Evolutionary conservation across 2,329 filamentous ascomycete genomes (phyloP).

Genomic region (Penicillium brasilianum): DNA sequence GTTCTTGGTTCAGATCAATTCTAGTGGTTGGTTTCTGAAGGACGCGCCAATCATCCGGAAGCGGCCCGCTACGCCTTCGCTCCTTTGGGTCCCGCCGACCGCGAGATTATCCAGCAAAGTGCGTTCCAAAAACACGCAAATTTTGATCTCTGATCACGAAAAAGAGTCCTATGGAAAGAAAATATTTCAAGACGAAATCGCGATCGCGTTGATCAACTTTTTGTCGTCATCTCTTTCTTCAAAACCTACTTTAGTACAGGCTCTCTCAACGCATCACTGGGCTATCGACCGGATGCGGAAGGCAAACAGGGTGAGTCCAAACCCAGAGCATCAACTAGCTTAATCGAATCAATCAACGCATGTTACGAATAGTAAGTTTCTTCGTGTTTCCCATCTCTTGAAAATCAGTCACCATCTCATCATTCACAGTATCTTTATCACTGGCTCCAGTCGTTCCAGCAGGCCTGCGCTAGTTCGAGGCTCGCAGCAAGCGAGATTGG

Average conservation of each 20-base stretch:
- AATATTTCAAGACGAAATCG: too few species aligned
- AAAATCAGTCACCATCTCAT: background rate
- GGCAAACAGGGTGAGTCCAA: background rate
- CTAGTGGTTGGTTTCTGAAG: background rate
- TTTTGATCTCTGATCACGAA: background rate
- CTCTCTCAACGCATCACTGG: background rate
- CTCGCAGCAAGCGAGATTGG: background rate
- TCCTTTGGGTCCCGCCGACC: slow-evolving; percentile 1
- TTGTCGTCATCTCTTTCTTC: background rate
- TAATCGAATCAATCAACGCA: background rate
- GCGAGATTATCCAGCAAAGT: background rate
- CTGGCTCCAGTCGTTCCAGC: background rate
- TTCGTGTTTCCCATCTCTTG: too few species aligned
- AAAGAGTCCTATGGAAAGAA: background rate
- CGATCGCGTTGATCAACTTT: too few species aligned
- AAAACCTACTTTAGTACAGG: background rate
- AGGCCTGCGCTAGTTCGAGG: background rate
- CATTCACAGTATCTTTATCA: too few species aligned
- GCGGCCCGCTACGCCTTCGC: background rate
- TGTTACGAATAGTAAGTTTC: background rate
- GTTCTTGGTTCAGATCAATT: background rate
- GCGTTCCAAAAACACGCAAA: too few species aligned
- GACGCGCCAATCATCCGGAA: background rate
- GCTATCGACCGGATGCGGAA: background rate
- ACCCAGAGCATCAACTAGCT: background rate